Percentiles rank a stretch among this genome's conserved stretches.
Conservation (phyloP, 768 basidiomycete genomes). For the Pilatotrama ljubarskyi region DNA sequence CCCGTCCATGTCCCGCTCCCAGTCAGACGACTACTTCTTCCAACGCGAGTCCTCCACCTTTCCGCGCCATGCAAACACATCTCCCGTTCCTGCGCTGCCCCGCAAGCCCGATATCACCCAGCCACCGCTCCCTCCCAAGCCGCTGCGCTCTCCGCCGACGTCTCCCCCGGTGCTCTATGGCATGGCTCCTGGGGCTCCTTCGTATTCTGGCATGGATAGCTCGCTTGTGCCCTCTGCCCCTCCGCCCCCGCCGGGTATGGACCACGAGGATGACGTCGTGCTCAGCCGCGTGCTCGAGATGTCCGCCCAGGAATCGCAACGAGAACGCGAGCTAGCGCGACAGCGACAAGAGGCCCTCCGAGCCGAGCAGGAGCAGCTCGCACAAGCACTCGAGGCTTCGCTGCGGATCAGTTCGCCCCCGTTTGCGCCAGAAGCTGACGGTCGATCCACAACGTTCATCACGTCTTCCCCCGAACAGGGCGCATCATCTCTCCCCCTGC, state of each 20-base stretch:
- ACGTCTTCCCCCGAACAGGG: slow-evolving; percentile 16
- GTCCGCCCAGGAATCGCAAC: slow-evolving; percentile 22
- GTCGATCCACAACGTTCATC: slow-evolving; percentile 10
- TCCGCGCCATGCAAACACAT: slow-evolving; percentile 18
- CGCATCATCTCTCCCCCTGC: background rate
- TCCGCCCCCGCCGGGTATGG: background rate
- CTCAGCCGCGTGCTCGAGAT: slow-evolving; percentile 23
- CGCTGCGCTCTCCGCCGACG: background rate
- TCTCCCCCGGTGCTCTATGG: background rate
- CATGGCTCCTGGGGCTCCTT: background rate
- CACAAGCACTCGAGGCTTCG: slow-evolving; percentile 61
- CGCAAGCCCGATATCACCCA: slow-evolving; percentile 22
- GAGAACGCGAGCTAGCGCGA: slow-evolving; percentile 1
- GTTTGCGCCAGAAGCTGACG: slow-evolving; percentile 1
- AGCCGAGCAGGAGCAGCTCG: slow-evolving; percentile 66
- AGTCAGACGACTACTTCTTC: slow-evolving; percentile 23
- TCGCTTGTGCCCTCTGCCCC: slow-evolving; percentile 1
- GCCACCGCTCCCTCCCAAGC: slow-evolving; percentile 29
- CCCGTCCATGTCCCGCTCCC: slow-evolving; percentile 5
- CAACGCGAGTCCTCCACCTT: background rate
- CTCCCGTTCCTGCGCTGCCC: slow-evolving; percentile 25
- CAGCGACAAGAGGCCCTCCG: background rate
- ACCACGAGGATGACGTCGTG: slow-evolving; percentile 12
- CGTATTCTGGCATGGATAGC: background rate
- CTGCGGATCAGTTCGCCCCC: slow-evolving; percentile 19